Evolutionary conservation across 495 filamentous ascomycete genomes (phyloP), one percentile per base, ranked within the genome.

Genomic region (Penicillium longicatenatum): DNA sequence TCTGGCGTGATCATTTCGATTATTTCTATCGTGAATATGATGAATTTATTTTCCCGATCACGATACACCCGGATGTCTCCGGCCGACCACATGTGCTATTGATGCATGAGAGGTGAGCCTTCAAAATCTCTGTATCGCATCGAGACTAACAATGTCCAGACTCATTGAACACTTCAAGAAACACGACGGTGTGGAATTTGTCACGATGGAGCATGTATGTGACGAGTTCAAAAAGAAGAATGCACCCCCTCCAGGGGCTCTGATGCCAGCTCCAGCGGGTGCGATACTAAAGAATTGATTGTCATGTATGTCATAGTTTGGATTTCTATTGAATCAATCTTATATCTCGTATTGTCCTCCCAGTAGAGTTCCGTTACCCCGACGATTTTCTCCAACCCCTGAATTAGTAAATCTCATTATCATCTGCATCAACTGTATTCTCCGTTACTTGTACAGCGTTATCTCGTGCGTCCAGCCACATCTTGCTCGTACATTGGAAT

Each of bases 121-220:
- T 8, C 19, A 4, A 14, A 11, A 12, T 6, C 21, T 26, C 26
- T 26, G 7, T 26, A 26, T 6, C 1, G 26, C 24, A 26, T 6
- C 3, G 3, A 26, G 26, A 26, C 63, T 64, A 41, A 62, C 41
- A 17, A 42, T 31, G 0, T 16, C 35, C 26, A 80, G 79, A 20
- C 76, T 89, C 44, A 89, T 90, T 61, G 86, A 89, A 54, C 81
- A 88, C 49, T 86, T 91, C 62, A 88, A 88, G 58, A 83, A 79
- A 43, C 86, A 90, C 55, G 86, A 88, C 33, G 87, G 87, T 0
- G 84, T 89, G 1, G 84, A 90, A 60, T 90, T 87, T 81, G 80
- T 88, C 58, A 87, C 85, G 0, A 86, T 90, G 74, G 86, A 82
- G 55, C 76, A 86, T 61, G 82, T 89, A 54, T 81, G 78, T 20